phyloP scores from a whole-genome alignment of 2,329 filamentous ascomycete genomes.

The Ascochyta pisi region DNA sequence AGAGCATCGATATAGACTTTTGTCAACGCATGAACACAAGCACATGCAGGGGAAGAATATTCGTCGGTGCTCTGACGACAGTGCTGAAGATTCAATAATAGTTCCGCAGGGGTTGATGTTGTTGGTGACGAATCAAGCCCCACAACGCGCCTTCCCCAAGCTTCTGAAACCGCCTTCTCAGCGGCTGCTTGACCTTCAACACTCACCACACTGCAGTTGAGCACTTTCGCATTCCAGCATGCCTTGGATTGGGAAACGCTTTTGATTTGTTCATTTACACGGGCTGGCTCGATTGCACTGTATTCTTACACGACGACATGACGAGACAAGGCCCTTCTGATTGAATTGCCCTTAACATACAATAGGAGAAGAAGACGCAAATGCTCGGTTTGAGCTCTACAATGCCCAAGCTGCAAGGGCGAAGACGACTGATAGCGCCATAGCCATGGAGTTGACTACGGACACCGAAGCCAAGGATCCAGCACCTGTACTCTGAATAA shows the following conservation, averaged over 20 bases:
- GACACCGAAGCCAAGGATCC: constrained; percentile 25
- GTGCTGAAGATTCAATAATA: too few relatives aligned
- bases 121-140: constrained; percentile 10
- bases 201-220: neutral
- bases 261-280: neutral
- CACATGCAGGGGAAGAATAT: too few relatives aligned
- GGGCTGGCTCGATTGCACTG: too few relatives aligned
- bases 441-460: constrained; percentile 31
- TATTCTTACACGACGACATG: too few relatives aligned
- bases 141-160: constrained; percentile 12
- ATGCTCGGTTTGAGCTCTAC: constrained; percentile 13
- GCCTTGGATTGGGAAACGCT: neutral
- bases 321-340: neutral
- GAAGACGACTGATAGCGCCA: constrained; percentile 37
- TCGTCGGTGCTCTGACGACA: too few relatives aligned
- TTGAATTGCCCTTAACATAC: neutral
- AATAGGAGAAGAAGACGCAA: too few relatives aligned
- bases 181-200: neutral
- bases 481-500: constrained; percentile 12
- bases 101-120: constrained; percentile 1
- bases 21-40: too few relatives aligned
- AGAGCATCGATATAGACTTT: too few relatives aligned
- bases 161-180: neutral
- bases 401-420: constrained; percentile 33
- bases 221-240: too few relatives aligned